Evolutionary conservation across 2,329 filamentous ascomycete genomes (phyloP).

Genomic region (Aspergillus phoenicis): DNA sequence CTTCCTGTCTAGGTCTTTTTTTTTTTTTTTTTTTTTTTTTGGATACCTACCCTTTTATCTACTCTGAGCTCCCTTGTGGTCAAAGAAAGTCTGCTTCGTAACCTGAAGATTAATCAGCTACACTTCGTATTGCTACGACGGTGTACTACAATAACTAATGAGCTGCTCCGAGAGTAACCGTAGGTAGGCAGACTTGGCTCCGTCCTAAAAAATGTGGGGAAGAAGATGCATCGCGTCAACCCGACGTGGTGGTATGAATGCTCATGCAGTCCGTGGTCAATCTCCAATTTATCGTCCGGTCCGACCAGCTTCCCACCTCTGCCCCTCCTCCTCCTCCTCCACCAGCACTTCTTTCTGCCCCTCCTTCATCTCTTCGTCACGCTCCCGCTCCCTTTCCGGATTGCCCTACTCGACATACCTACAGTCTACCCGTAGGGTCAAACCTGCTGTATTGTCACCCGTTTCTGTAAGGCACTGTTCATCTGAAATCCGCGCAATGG

Average conservation of each 20-base stretch:
- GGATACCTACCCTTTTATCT: neutral
- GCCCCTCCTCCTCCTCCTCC: slow-evolving; percentile 22
- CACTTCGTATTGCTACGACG: neutral
- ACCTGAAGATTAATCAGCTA: neutral
- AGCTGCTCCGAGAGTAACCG: slow-evolving; percentile 27
- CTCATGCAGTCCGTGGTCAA: slow-evolving; percentile 29
- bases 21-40: too few relatives aligned
- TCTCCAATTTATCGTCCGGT: slow-evolving; percentile 30
- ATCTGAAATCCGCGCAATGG: slow-evolving; percentile 47
- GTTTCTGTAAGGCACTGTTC: slow-evolving; percentile 41
- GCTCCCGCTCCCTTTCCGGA: slow-evolving; percentile 18
- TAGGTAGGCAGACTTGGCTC: slow-evolving; percentile 7
- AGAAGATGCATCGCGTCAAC: slow-evolving; percentile 36
- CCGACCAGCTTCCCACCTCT: slow-evolving; percentile 24
- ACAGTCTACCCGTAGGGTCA: slow-evolving; percentile 18
- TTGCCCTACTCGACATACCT: slow-evolving; percentile 17
- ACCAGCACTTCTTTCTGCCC: slow-evolving; percentile 20
- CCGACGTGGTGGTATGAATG: slow-evolving; percentile 31
- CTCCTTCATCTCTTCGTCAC: slow-evolving; percentile 24
- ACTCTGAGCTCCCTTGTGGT: neutral
- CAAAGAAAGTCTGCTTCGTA: neutral
- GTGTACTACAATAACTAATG: neutral
- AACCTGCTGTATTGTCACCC: slow-evolving; percentile 20
- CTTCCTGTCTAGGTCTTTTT: too few relatives aligned
- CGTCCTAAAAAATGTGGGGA: slow-evolving; percentile 36